Conservation (phyloP, 768 basidiomycete species). For the Phylloporus sp. region DNA sequence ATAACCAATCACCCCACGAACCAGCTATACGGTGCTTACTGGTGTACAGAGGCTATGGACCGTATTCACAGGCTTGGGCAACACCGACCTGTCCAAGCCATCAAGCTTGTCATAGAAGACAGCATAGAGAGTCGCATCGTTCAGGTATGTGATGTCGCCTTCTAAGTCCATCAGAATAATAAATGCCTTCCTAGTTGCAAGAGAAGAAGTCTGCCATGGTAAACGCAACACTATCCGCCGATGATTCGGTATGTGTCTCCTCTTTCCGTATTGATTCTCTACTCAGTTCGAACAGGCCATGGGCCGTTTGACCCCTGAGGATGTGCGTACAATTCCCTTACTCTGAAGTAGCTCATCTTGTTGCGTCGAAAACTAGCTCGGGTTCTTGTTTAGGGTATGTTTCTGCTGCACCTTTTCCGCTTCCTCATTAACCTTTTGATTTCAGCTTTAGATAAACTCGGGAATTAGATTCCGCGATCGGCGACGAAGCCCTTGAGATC, state of each 20-base stretch:
- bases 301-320: conserved; percentile 88
- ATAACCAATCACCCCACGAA: not conserved
- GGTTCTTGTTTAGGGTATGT: conserved; percentile 47
- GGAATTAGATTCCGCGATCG: not conserved
- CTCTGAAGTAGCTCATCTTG: not conserved
- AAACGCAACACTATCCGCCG: conserved; percentile 77
- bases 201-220: conserved; percentile 98
- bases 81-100: conserved; percentile 86
- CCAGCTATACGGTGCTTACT: not conserved
- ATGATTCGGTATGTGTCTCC: conserved; percentile 59
- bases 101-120: conserved; percentile 93
- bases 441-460: conserved; percentile 19
- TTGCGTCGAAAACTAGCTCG: conserved; percentile 28
- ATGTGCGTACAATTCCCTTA: conserved; percentile 40
- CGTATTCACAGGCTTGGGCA: conserved; percentile 97
- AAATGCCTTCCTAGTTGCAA: conserved; percentile 55
- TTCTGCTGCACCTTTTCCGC: not conserved
- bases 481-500: not conserved
- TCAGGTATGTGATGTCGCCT: conserved; percentile 46
- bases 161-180: not conserved
- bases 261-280: not conserved
- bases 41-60: conserved; percentile 83
- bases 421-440: not conserved
- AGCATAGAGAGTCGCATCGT: conserved; percentile 95
- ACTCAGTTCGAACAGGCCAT: conserved; percentile 57